Base-by-base conservation (phyloP, 225 moss, liverwort and hornwort genomes). In the Lunularia cruciata region DNA sequence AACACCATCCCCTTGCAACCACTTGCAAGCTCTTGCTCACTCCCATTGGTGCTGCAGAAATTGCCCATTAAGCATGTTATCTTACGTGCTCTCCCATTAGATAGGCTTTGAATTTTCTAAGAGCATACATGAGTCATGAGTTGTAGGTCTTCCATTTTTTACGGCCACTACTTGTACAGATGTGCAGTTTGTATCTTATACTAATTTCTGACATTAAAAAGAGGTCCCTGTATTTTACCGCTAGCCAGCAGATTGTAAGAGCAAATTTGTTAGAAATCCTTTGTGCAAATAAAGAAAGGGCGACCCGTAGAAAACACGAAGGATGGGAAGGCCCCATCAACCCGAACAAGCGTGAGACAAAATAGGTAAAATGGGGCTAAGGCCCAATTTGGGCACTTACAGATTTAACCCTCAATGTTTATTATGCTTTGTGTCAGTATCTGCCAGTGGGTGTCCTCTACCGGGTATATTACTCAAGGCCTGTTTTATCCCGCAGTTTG, bases 91-190 rank as follows among this genome's bases (percentile, higher is more conserved):
- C 67, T 65, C 63, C 81, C 79, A 64, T 57, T 72, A 74, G 81
- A 84, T 78, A 88, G 85, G 78, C 90, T 87, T 84, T 71, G 79
- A 81, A 78, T 82, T 78, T 72, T 75, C 38, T 72, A 64, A 70
- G 56, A 65, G 72, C 73, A 79, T 69, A 76, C 75, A 76, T 74
- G 84, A 83, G 83, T 79, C 83, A 80, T 78, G 68, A 63, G 75
- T n/a, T 80, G 78, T 83, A 89, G 89, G 87, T 87, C 82, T 89
- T 66, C 65, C 80, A 88, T 81, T 87, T 94, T 85, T 80, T 80
- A 88, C 86, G 86, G 95, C 89, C 72, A 57, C 72, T 85, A 88
- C 74, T 82, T 95, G 95, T 95, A 95, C 90, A 95, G 82, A 92
- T 77, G 90, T 92, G 88, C 80, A 82, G 88, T 79, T 92, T 91